Evolutionary conservation across 805 yeast genomes (phyloP), one percentile per base, ranked within the genome.

Genomic region (Ogataea methylovora): DNA sequence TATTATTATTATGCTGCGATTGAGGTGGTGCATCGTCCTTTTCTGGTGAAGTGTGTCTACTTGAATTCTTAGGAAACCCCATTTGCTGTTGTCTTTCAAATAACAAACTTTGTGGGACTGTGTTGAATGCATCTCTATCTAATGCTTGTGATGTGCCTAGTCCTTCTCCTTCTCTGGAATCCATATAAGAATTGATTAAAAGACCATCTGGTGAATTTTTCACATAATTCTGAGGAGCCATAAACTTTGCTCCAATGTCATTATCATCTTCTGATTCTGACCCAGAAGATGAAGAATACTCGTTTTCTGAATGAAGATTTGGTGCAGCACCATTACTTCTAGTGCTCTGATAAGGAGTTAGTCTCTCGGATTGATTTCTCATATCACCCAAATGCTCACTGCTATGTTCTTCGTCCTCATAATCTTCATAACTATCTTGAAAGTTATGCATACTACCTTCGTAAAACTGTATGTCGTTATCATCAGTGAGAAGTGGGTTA

Each of bases 331-430:
- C 27, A 24, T 21, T 18, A 5, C 12, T 8, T 5, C 12, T 15
- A 14, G 26, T 21, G 8, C 17, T 23, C 6, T 15, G 5, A 29
- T 29, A 8, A 6, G 12, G 8, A 27, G 9, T 16, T 11, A 11
- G 7, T 11, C 6, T 27, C 7, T 12, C 14, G 17, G 16, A 10
- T 10, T 29, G 16, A 18, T 16, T 18, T 8, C 12, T 15, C 7
- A 8, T 13, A 16, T 16, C 12, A 29, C 17, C 13, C 16, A 46
- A 17, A 24, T 49, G 36, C 31, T 42, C 40, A 6, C 41, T 42
- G 30, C 52, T 43, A 24, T 47, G 44, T 29, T 49, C 51, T 30
- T 51, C 56, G 18, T 53, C 57, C 29, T 46, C 54, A 13, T 49
- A 38, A 24, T 33, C 35, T 8, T 24, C 26, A 22, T 24, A 29